Base-by-base conservation (phyloP, 2,329 filamentous ascomycete species). In the Trichophyton schoenleinii region DNA sequence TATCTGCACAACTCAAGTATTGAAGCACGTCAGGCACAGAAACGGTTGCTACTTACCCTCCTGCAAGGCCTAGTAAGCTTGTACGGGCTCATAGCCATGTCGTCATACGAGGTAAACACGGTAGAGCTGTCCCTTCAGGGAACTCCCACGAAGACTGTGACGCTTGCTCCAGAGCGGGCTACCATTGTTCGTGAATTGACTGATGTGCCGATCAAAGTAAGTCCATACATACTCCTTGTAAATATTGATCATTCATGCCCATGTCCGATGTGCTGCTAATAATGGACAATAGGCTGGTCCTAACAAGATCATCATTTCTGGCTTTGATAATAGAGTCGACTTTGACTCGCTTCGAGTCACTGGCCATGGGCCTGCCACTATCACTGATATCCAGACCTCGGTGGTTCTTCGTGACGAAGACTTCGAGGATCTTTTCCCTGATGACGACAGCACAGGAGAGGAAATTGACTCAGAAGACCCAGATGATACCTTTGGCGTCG, bases 341-440 rank as follows among this genome's bases (percentile, higher is more conserved):
- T 75, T 81, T 67, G 75, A 81, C 65, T 82, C 80, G 8, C 80
- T 86, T 71, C 83, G 83, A 65, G 78, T 86, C 38, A 81, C 84
- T 66, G 82, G 82, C 53, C 78, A 77, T 59, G 81, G 82, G n/a
- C 69, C 77, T 0, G 83, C 81, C 7, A 79, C 79, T 58, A 82
- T 86, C 66, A 81, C 80, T 9, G 83, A 88, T 67, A 85, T 87
- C 64, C 78, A 80, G 8, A 79, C 86, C 46, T 80, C 85, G 63
- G 73, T 81, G 5, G 73, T 85, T 8, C 78, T 79, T 1, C 84
- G 84, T 64, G 75, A 72, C 15, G 80, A 83, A 31, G 73, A 75
- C 28, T 84, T 82, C 60, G 70, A 81, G 55, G 81, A 84, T 31
- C 68, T 81, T 15, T 82, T 83, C 64, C 78, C 63, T 25, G 60